These are phyloP conservation scores for Blastobotrys terrestris DNA, from an alignment of 805 yeast species.

Conservation along the genomic window DNA sequence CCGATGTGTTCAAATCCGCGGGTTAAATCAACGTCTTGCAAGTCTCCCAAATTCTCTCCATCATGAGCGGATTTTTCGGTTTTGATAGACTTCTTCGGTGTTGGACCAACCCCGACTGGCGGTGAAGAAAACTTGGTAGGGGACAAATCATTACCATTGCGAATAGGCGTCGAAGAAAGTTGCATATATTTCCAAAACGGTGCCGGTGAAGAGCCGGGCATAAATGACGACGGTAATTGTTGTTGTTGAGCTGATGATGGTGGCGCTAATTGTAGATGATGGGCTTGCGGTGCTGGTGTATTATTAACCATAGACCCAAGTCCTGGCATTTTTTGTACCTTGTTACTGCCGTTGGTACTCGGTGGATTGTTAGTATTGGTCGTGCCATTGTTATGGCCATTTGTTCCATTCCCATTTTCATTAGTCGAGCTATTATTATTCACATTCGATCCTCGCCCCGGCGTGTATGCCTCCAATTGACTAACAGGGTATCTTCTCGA, in stretches of 20 bases:
- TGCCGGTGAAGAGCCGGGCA: conserved; percentile 71
- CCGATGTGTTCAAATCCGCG: conserved; percentile 37
- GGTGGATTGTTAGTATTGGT: not conserved
- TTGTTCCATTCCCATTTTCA: not conserved
- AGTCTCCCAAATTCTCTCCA: conserved; percentile 33
- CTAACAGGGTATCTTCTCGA: conserved; percentile 34
- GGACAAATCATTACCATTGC: conserved; percentile 22
- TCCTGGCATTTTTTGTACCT: not conserved
- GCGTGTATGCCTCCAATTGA: conserved; percentile 56
- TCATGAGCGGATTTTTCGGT: conserved; percentile 8
- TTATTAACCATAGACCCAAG: conserved; percentile 2
- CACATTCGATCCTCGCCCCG: conserved; percentile 45
- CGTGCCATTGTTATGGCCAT: not conserved
- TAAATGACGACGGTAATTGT: conserved; percentile 38
- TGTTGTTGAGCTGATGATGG: conserved; percentile 31
- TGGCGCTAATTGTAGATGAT: conserved; percentile 32
- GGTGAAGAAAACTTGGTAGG: conserved; percentile 28
- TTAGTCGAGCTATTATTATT: not conserved
- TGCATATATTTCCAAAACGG: conserved; percentile 85
- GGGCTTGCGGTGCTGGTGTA: conserved; percentile 23
- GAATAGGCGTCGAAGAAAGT: conserved; percentile 34
- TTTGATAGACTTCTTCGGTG: not conserved
- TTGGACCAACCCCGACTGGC: conserved; percentile 6
- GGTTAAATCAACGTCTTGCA: conserved; percentile 43
- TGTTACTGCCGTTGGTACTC: not conserved